phyloP scores from a whole-genome alignment of 805 yeast genomes.

The Saccharomycopsis microspora region DNA sequence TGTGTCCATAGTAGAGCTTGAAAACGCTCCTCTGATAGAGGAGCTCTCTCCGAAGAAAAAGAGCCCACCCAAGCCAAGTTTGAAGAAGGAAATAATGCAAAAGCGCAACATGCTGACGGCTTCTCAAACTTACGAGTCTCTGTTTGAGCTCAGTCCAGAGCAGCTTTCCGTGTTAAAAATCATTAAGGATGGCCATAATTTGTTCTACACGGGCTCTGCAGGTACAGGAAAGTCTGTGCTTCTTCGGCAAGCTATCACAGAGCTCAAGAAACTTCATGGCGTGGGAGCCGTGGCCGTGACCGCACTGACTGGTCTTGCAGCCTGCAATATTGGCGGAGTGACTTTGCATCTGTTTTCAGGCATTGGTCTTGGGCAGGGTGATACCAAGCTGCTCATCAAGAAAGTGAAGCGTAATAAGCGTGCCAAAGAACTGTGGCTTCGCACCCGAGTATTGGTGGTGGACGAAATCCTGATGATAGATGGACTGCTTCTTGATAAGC shows the following conservation, averaged over 20 bases:
- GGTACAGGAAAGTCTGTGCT: slow-evolving; percentile 96
- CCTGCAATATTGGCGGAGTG: slow-evolving; percentile 70
- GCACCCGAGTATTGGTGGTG: slow-evolving; percentile 47
- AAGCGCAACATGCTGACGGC: too few relatives aligned
- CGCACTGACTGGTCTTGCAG: slow-evolving; percentile 80
- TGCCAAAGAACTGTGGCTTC: slow-evolving; percentile 42
- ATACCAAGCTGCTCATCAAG: slow-evolving; percentile 32
- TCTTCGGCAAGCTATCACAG: slow-evolving; percentile 50
- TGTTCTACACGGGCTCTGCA: slow-evolving; percentile 95
- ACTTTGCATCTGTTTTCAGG: slow-evolving; percentile 73
- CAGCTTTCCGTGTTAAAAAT: slow-evolving; percentile 56
- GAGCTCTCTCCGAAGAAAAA: too few relatives aligned
- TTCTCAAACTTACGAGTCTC: too few relatives aligned
- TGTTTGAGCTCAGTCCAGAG: slow-evolving; percentile 35
- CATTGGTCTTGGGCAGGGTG: slow-evolving; percentile 59
- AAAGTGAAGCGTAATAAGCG: slow-evolving; percentile 43
- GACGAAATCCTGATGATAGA: slow-evolving; percentile 81
- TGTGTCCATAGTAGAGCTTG: too few relatives aligned
- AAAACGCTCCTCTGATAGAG: too few relatives aligned
- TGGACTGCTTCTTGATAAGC: slow-evolving; percentile 51
- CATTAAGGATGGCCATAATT: slow-evolving; percentile 50
- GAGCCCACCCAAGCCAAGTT: too few relatives aligned
- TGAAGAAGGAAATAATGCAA: too few relatives aligned
- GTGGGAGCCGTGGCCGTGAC: slow-evolving; percentile 55
- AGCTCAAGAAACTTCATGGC: slow-evolving; percentile 34